Evolutionary conservation across 1,284 basidiomycete species (phyloP), one percentile per base, ranked within the genome.

Genomic region (Ustilago trichophora): DNA sequence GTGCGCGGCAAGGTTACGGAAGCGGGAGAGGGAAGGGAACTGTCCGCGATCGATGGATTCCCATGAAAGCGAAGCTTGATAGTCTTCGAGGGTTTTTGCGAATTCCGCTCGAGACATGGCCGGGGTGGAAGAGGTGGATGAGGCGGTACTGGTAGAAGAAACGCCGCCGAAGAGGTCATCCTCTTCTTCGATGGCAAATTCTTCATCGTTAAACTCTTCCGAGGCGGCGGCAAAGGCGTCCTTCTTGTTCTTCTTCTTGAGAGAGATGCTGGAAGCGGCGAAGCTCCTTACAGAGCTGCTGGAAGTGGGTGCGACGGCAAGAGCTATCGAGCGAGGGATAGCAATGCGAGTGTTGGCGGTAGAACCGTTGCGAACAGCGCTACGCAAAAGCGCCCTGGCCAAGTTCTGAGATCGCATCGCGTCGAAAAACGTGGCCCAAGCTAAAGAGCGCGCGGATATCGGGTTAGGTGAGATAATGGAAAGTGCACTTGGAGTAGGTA

Each of bases 191-290:
- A 48, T 32, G 16, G 41, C 49, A 9, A 44, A 45, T 5, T 45
- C 46, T 7, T 47, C 53, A 18, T 48, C 42, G 0, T 64, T 24
- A 8, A 41, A 9, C 7, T 55, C 56, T 10, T 59, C 56, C n/a
- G n/a, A n/a, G n/a, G 33, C 48, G 5, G 54, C 54, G 6, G 50
- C 55, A 31, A 46, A 43, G 4, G 44, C 33, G 21, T 40, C 48
- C 46, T 59, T 69, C 24, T 64, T 69, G 16, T 24, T 9, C 45
- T 69, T 69, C 36, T 69, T 69, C 42, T 69, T 69, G 19, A 58
- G 35, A 3, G 9, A 9, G 7, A 42, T 6, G 18, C 32, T 25
- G 11, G 54, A 50, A n/a, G n/a, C n/a, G n/a, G n/a, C n/a, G n/a
- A n/a, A n/a, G n/a, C n/a, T n/a, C n/a, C n/a, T n/a, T n/a, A n/a